Evolutionary conservation across 805 yeast genomes (phyloP).

Genomic region (Metschnikowia cerradonensis): DNA sequence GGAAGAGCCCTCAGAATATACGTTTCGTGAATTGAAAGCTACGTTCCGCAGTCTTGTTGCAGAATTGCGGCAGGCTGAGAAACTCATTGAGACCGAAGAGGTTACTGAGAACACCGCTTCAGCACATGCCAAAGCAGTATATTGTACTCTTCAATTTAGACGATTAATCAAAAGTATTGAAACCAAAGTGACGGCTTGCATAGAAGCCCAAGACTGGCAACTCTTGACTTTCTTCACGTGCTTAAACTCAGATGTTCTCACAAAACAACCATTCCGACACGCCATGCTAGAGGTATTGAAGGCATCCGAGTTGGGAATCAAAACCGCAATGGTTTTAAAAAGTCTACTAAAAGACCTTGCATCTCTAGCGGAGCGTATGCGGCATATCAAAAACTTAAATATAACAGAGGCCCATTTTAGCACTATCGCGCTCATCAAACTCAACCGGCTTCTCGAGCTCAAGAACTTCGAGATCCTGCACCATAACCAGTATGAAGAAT

Average conservation of each 20-base stretch:
- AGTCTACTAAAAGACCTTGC: not conserved
- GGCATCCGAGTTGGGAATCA: not conserved
- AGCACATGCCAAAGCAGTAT: slow-evolving; percentile 2
- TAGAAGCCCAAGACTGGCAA: not conserved
- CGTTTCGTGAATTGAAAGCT: not conserved
- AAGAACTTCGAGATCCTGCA: slow-evolving; percentile 5
- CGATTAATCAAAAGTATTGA: not conserved
- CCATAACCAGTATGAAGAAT: slow-evolving; percentile 5
- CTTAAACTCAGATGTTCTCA: not conserved
- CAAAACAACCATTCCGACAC: not conserved
- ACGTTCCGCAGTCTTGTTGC: not conserved
- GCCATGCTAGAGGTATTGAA: not conserved
- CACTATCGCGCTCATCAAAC: slow-evolving; percentile 11
- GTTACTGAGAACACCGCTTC: not conserved
- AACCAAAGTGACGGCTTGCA: not conserved
- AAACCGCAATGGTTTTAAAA: not conserved
- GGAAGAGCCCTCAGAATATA: not conserved
- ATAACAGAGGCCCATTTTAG: slow-evolving; percentile 5
- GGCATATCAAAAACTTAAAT: not conserved
- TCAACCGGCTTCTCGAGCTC: slow-evolving; percentile 10
- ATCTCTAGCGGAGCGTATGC: slow-evolving; percentile 1
- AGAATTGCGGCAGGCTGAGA: not conserved
- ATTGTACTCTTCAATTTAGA: not conserved
- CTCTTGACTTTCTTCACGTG: not conserved
- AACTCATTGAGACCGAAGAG: not conserved